Percentiles rank a stretch among this genome's conserved stretches.
phyloP scores from a whole-genome alignment of 2,329 filamentous ascomycete species.

The Paecilomyces niveus region DNA sequence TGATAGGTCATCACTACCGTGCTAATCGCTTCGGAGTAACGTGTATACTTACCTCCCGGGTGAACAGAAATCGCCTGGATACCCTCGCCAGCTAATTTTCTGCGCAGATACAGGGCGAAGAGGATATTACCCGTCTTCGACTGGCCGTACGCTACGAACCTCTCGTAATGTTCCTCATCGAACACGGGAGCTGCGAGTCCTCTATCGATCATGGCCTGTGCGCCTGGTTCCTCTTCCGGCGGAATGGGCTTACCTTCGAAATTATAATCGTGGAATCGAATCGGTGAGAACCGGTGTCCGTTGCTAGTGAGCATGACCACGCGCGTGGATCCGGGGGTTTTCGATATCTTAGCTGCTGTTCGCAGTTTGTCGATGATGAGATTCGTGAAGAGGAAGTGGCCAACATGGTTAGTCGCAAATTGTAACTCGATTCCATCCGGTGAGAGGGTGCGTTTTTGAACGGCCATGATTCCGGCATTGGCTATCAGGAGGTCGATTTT shows the following conservation, averaged over 20 bases:
- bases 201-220: constrained; percentile 16
- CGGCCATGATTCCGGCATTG: constrained; percentile 9
- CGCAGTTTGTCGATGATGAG: constrained; percentile 13
- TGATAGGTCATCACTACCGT: no score
- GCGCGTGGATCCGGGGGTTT: constrained; percentile 9
- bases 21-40: no score
- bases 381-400: constrained; percentile 18
- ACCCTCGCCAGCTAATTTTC: constrained; percentile 8
- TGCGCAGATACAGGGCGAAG: constrained; percentile 27
- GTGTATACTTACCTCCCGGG: constrained; percentile 15
- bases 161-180: constrained; percentile 4
- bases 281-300: constrained; percentile 17
- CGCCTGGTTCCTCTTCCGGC: constrained; percentile 12
- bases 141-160: constrained; percentile 9
- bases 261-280: constrained; percentile 28
- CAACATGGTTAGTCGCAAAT: constrained; percentile 15
- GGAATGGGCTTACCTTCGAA: constrained; percentile 17
- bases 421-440: constrained; percentile 21
- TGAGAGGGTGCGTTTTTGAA: constrained; percentile 3
- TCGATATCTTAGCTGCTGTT: constrained; percentile 3
- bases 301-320: constrained; percentile 21
- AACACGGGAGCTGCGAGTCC: background rate
- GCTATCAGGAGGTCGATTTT: constrained; percentile 8
- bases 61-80: constrained; percentile 19
- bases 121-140: constrained; percentile 42